phyloP scores from a whole-genome alignment of 768 basidiomycete genomes.

The Termitomyces sp. region DNA sequence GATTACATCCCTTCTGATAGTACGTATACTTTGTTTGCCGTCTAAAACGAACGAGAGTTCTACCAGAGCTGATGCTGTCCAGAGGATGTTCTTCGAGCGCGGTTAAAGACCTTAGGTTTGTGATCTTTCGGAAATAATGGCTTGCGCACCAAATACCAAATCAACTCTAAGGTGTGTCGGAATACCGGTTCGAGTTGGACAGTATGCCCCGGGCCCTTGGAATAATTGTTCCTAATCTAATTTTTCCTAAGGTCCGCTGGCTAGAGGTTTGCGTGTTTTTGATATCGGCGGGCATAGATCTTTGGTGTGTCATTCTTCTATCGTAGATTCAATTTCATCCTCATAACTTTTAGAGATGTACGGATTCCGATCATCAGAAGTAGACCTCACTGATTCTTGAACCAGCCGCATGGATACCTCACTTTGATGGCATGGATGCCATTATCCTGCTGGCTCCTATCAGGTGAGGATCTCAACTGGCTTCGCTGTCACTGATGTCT shows the following conservation, averaged over 20 bases:
- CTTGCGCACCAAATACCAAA: neutral
- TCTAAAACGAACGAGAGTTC: neutral
- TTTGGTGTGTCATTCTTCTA: constrained; percentile 40
- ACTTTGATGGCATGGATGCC: constrained; percentile 69
- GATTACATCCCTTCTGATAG: constrained; percentile 68
- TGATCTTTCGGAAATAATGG: neutral
- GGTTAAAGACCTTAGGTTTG: constrained; percentile 54
- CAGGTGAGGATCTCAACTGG: constrained; percentile 28
- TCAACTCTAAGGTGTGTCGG: constrained; percentile 51
- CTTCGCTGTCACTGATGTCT: neutral
- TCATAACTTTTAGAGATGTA: constrained; percentile 14
- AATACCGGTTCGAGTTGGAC: constrained; percentile 61
- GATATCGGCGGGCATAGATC: constrained; percentile 66
- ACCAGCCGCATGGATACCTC: constrained; percentile 53
- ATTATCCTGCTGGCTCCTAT: constrained; percentile 75
- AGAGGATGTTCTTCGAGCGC: constrained; percentile 74
- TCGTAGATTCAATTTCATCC: neutral
- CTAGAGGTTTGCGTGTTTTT: constrained; percentile 43
- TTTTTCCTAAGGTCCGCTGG: constrained; percentile 16
- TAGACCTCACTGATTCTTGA: neutral
- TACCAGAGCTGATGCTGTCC: neutral
- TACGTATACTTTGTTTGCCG: constrained; percentile 20
- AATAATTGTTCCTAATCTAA: neutral
- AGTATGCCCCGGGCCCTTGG: constrained; percentile 25
- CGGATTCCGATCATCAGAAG: neutral